Evolutionary conservation across 169 alveolate genomes (phyloP).

Genomic region (Cyclospora cayetanensis): DNA sequence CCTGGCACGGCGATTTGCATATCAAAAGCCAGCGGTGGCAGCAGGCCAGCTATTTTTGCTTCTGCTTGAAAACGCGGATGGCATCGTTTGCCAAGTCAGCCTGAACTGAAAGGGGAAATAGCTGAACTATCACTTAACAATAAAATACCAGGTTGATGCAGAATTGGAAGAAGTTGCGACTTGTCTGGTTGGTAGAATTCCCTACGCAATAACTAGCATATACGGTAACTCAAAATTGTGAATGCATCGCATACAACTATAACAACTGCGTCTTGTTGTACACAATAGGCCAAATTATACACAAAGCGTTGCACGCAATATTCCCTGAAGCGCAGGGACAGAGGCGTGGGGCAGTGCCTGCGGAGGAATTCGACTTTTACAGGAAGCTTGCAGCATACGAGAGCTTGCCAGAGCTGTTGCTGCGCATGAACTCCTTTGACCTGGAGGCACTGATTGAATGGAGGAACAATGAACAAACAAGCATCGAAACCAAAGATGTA

Average conservation of each 20-base stretch:
- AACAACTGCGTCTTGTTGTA: background rate
- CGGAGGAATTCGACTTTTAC: background rate
- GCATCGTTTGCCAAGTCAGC: background rate
- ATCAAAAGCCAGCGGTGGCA: background rate
- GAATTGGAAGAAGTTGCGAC: background rate
- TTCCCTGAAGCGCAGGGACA: background rate
- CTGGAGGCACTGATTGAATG: background rate
- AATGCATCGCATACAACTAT: background rate
- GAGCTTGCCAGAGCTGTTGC: background rate
- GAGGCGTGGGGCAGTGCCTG: background rate
- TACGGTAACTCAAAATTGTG: background rate
- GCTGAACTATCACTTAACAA: background rate
- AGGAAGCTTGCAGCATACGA: background rate
- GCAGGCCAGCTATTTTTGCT: conserved; percentile 24
- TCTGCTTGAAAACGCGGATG: background rate
- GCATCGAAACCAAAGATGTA: background rate
- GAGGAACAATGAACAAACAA: background rate
- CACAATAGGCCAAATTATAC: background rate
- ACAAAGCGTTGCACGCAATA: background rate
- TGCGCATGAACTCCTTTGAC: background rate
- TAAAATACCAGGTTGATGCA: background rate
- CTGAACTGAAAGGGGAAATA: background rate
- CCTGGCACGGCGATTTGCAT: background rate
- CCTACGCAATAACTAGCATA: background rate
- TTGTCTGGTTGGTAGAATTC: background rate